These are phyloP conservation scores for Trichoderma endophyticum DNA, from an alignment of 2,329 filamentous ascomycete genomes.

Conservation along the genomic window DNA sequence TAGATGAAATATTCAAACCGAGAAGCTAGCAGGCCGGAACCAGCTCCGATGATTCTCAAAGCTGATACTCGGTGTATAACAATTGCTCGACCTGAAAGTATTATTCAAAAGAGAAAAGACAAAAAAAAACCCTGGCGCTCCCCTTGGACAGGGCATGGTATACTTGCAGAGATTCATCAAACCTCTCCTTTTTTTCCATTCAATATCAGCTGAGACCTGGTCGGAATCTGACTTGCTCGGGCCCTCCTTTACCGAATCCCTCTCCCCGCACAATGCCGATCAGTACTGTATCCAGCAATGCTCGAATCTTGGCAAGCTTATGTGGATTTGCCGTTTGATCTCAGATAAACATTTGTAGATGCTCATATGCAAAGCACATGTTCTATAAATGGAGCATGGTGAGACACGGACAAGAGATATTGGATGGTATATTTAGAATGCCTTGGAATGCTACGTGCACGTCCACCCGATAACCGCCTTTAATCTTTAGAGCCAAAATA, in stretches of 20 bases:
- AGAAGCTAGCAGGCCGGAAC: neutral
- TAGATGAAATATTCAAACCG: neutral
- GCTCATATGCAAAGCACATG: neutral
- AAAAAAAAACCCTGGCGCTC: neutral
- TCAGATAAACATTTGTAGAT: neutral
- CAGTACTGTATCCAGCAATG: neutral
- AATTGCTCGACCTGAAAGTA: neutral
- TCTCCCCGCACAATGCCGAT: constrained; percentile 1
- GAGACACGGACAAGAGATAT: neutral
- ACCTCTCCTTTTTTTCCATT: neutral
- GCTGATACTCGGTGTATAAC: neutral
- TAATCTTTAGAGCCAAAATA: constrained; percentile 20
- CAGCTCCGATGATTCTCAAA: neutral
- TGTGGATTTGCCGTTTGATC: neutral
- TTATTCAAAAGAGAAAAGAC: neutral
- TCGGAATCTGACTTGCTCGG: neutral
- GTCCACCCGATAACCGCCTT: neutral
- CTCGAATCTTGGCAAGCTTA: neutral
- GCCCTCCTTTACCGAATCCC: neutral
- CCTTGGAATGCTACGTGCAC: constrained; percentile 2
- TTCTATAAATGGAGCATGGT: neutral
- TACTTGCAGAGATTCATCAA: neutral
- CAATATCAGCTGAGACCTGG: neutral
- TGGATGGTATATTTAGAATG: neutral
- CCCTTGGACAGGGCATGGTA: neutral